Evolutionary conservation across 2,329 filamentous ascomycete species (phyloP).

Genomic region (Colletotrichum noveboracense): DNA sequence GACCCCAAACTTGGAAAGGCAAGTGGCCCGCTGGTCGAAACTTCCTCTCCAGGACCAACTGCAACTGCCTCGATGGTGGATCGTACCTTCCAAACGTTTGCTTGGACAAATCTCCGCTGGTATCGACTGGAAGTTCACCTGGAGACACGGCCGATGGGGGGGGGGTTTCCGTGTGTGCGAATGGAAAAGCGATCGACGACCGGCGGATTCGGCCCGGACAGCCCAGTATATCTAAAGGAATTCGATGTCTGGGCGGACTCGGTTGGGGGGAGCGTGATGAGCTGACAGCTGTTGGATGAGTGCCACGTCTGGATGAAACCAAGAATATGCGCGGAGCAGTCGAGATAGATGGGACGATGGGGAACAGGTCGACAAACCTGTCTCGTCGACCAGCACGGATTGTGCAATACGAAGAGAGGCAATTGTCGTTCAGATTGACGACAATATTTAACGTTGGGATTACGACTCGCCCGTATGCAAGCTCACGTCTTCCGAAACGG

Average conservation of each 20-base stretch:
- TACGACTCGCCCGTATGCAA: conserved; percentile 3
- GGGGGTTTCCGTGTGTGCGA: not conserved
- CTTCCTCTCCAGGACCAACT: not conserved
- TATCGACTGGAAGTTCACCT: not conserved
- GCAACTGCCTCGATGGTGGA: not conserved
- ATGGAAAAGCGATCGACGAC: not conserved
- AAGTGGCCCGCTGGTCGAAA: not conserved
- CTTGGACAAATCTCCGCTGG: not conserved
- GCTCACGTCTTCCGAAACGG: conserved; percentile 12
- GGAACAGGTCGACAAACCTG: not conserved
- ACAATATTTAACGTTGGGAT: conserved; percentile 11
- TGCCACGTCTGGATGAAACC: not conserved
- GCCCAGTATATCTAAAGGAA: not conserved
- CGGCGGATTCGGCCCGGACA: not conserved
- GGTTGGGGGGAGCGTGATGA: not conserved
- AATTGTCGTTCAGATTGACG: conserved; percentile 5
- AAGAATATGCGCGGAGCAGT: not conserved
- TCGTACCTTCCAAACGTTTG: not conserved
- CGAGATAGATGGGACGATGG: not conserved
- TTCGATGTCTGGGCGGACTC: not conserved
- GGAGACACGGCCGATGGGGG: not conserved
- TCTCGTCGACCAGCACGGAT: not conserved
- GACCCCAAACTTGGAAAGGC: not conserved
- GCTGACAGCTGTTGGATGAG: not conserved
- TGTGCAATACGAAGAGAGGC: conserved; percentile 1